Conservation (phyloP, 2,329 filamentous ascomycete genomes). For the Nemania sp. region DNA sequence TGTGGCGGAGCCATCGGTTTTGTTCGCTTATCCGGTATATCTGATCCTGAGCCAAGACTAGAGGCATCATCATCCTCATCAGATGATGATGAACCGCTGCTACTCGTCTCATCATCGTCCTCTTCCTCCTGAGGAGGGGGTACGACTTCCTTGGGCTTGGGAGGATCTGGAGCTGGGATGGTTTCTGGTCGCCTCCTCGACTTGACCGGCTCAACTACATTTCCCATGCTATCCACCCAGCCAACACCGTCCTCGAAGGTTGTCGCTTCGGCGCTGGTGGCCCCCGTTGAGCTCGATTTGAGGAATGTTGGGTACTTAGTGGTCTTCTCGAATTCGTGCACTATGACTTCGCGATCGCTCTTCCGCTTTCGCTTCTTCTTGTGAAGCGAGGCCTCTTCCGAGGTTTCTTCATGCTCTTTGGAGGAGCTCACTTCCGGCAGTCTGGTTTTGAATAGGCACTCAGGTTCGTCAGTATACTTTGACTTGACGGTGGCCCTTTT, state of each 20-base stretch:
- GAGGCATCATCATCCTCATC: slow-evolving; percentile 37
- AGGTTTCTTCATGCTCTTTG: slow-evolving; percentile 49
- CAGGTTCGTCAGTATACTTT: slow-evolving; percentile 78
- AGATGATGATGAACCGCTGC: slow-evolving; percentile 43
- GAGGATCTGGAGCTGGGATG: slow-evolving; percentile 33
- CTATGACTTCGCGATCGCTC: slow-evolving; percentile 62
- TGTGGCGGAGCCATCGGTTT: slow-evolving; percentile 18
- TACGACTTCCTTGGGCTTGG: slow-evolving; percentile 20
- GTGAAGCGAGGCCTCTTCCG: slow-evolving; percentile 49
- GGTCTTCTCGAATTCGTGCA: slow-evolving; percentile 91
- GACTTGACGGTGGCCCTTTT: slow-evolving; percentile 66
- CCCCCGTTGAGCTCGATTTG: slow-evolving; percentile 56
- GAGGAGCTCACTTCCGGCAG: slow-evolving; percentile 58
- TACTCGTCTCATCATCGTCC: slow-evolving; percentile 46
- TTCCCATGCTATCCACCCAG: slow-evolving; percentile 82
- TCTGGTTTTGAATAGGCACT: slow-evolving; percentile 84
- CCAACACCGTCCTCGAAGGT: slow-evolving; percentile 83
- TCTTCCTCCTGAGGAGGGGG: slow-evolving; percentile 24
- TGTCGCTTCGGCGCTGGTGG: slow-evolving; percentile 49
- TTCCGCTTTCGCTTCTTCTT: slow-evolving; percentile 66
- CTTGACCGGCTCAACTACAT: slow-evolving; percentile 68
- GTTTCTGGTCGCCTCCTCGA: slow-evolving; percentile 41
- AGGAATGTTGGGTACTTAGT: slow-evolving; percentile 83
- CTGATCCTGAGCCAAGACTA: slow-evolving; percentile 32
- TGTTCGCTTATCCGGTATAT: slow-evolving; percentile 34